These are phyloP conservation scores for Eremochloa ophiuroides DNA, from an alignment of 176 grass and related monocot genomes.

Conservation along the genomic window DNA sequence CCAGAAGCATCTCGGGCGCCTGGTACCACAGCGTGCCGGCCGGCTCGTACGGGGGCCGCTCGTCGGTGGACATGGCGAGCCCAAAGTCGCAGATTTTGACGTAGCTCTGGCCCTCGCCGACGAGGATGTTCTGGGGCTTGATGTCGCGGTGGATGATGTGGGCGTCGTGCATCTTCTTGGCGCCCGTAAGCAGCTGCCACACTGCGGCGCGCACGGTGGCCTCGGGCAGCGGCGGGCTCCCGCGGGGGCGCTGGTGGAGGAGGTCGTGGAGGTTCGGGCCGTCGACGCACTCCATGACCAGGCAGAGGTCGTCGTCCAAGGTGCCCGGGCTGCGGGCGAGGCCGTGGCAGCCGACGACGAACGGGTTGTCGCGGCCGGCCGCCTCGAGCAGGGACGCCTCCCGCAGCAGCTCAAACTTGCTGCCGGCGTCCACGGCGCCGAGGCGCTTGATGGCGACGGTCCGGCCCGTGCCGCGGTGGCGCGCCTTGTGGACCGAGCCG, in stretches of 20 bases:
- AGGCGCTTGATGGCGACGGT: neutral
- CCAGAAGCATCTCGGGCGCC: constrained; percentile 28
- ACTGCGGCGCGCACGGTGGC: neutral
- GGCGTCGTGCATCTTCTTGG: neutral
- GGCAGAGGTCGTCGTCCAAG: too few relatives aligned
- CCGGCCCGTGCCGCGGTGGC: neutral
- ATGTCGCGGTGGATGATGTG: neutral
- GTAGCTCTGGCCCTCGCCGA: neutral
- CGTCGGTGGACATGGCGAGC: neutral
- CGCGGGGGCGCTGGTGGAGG: too few relatives aligned
- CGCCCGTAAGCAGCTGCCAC: neutral
- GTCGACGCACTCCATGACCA: too few relatives aligned
- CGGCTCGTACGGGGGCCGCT: neutral
- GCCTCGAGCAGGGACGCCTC: neutral
- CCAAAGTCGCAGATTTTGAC: neutral
- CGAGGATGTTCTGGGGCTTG: neutral
- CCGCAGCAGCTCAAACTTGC: neutral
- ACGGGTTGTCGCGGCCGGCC: neutral
- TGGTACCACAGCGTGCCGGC: constrained; percentile 22
- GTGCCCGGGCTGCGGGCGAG: neutral
- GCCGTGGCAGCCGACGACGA: neutral
- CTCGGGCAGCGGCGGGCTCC: neutral
- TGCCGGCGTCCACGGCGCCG: neutral
- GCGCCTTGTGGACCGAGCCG: too few relatives aligned
- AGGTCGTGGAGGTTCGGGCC: too few relatives aligned